Conservation (phyloP, 805 yeast genomes). For the Komagataella ulmi region DNA sequence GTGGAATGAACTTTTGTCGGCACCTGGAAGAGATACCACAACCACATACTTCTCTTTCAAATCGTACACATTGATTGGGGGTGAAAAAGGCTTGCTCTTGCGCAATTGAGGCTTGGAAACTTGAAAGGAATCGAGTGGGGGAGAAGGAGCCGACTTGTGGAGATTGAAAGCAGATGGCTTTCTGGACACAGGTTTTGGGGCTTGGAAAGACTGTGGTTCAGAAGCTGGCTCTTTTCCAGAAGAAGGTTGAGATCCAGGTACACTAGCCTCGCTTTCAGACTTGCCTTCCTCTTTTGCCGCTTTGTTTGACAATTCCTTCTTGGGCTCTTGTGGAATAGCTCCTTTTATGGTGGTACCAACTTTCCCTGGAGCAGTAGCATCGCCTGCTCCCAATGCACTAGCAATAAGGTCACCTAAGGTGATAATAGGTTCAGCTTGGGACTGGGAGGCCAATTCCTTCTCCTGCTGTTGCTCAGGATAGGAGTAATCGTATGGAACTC, state of each 20-base stretch:
- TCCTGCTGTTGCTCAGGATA: background rate
- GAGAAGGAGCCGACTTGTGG: conserved; percentile 16
- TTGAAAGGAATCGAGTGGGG: conserved; percentile 25
- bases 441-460: background rate
- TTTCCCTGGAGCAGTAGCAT: background rate
- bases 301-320: too few relatives aligned
- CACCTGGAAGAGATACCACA: conserved; percentile 46
- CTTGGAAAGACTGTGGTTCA: background rate
- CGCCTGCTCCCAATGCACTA: background rate
- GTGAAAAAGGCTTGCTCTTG: conserved; percentile 35
- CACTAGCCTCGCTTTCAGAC: background rate
- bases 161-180: conserved; percentile 4
- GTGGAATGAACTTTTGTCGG: conserved; percentile 34
- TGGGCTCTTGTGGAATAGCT: background rate
- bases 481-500: background rate
- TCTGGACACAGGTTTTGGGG: background rate
- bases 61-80: conserved; percentile 47
- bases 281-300: background rate
- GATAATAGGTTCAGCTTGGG: background rate
- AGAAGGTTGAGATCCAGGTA: background rate
- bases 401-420: background rate
- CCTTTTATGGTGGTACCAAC: background rate
- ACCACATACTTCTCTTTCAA: conserved; percentile 29
- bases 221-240: background rate
- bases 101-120: conserved; percentile 30